Evolutionary conservation across 139 green algal genomes (phyloP).

Genomic region (Deuterostichococcus epilithicus): DNA sequence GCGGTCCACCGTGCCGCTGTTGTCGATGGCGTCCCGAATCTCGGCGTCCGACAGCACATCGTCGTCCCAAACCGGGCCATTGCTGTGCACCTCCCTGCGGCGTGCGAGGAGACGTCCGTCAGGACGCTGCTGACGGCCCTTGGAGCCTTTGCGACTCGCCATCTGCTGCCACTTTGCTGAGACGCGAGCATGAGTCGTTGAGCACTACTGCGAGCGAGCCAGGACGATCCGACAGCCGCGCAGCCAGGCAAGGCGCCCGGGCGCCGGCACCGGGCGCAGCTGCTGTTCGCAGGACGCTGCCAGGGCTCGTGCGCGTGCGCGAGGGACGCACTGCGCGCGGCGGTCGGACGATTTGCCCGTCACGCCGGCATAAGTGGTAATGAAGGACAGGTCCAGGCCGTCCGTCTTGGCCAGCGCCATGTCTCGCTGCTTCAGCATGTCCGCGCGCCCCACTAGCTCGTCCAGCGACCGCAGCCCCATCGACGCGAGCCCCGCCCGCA

Average conservation of each 20-base stretch:
- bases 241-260: too few species aligned
- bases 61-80: constrained; percentile 88
- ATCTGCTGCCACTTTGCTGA: too few species aligned
- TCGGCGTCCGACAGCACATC: constrained; percentile 82
- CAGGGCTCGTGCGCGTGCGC: background rate
- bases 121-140: too few species aligned
- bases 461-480: constrained; percentile 85
- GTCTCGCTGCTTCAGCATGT: constrained; percentile 65
- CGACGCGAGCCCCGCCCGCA: constrained; percentile 71
- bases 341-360: constrained; percentile 34
- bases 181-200: too few species aligned
- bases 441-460: constrained; percentile 87
- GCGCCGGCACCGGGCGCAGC: too few species aligned
- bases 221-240: too few species aligned
- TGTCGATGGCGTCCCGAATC: constrained; percentile 57
- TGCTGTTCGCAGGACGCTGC: too few species aligned
- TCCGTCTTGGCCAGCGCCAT: constrained; percentile 81
- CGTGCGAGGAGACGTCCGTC: background rate
- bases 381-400: constrained; percentile 88
- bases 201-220: too few species aligned
- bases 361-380: constrained; percentile 74
- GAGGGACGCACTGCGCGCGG: background rate
- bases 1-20: constrained; percentile 39
- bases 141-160: too few species aligned
- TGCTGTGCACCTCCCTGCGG: constrained; percentile 53